Base-by-base conservation (phyloP, 495 filamentous ascomycete genomes). In the Podospora sp. region DNA sequence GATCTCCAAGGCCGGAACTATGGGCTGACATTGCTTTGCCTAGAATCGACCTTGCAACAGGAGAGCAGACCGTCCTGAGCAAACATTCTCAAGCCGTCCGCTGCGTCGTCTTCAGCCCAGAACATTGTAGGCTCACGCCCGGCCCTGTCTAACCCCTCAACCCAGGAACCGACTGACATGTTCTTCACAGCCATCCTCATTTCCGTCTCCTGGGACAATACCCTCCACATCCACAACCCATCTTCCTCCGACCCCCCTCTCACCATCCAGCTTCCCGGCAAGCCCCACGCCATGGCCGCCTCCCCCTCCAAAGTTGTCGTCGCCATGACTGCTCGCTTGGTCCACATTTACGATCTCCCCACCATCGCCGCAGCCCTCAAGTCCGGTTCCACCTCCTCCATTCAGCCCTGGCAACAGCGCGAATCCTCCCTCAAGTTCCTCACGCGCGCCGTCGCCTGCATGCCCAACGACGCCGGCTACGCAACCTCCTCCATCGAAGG, bases 361-460 rank as follows among this genome's bases (percentile, higher is more conserved):
- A 78, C 88, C 6, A 83, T 97, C 51, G 78, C 85, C 18, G 69
- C 86, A 6, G 78, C 85, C 0, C 81, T 87, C 1, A 75, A 88
- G 71, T 74, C 84, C 16, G 77, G 82, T 9, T 53, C 76, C 0
- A 29, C 62, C 6, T 60, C 77, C 5, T 82, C 89, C 27, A 75
- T 92, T 46, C 86, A 90, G 69, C 94, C 94, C 0, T 96, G 90
- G 90, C 95, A 98, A 74, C 87, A 89, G 56, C 86, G 95, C 49
- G 95, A 99, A 76, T 94, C 91, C 61, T 92, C 89, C 20, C 83
- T 99, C 75, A 97, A 97, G 76, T 98, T 96, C 82, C 93, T 96
- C 85, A 97, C 94, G 1, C 87, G 95, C 59, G 90, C 91, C 52
- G 91, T 97, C 1, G 88, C 92, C n/a, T 97, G 94, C 78, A 99